Evolutionary conservation across 1,284 basidiomycete genomes (phyloP), one percentile per base, ranked within the genome.

Genomic region (Acaromyces ingoldii): DNA sequence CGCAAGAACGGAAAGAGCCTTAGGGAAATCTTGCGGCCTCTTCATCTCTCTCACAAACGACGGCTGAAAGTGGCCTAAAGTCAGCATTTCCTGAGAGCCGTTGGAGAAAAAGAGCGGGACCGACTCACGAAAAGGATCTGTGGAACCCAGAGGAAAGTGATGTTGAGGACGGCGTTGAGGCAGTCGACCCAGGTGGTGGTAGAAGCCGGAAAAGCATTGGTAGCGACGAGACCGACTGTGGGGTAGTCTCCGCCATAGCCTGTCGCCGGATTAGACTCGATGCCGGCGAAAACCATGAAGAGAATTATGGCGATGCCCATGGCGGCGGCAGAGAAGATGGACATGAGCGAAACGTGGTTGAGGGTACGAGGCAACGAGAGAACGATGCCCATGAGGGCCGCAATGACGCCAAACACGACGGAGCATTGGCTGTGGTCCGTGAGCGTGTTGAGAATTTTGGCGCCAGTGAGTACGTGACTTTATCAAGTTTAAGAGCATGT

Each of bases 331-430:
- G 42, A 46, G 38, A 53, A 26, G 15, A 58, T 38, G n/a, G 49
- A 53, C 57, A 60, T 60, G 15, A 24, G 10, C 24, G 42, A 28
- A 25, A 60, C 45, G 22, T 60, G 57, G 25, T 57, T 36, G 4
- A 60, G 38, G 5, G 52, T 56, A 13, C 57, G 37, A 11, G 57
- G 57, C 17, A 60, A 25, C 19, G 46, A 47, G 22, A 83, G 76
- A 25, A 84, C 65, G 47, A 83, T 81, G n/a, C 81, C 80, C 49
- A 83, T 79, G 24, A 76, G 79, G 81, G 83, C 83, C n/a, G 78
- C 80, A 31, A 77, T 72, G 4, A 50, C 44, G 30, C 31, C 17
- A 42, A 57, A 46, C 4, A 17, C 45, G 30, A 49, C 47, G 6
- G 45, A 42, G 45, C 55, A 57, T 10, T 30, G 21, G 17, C 44